Conservation (phyloP, 2,329 filamentous ascomycete genomes). For the Fusarium begoniae region DNA sequence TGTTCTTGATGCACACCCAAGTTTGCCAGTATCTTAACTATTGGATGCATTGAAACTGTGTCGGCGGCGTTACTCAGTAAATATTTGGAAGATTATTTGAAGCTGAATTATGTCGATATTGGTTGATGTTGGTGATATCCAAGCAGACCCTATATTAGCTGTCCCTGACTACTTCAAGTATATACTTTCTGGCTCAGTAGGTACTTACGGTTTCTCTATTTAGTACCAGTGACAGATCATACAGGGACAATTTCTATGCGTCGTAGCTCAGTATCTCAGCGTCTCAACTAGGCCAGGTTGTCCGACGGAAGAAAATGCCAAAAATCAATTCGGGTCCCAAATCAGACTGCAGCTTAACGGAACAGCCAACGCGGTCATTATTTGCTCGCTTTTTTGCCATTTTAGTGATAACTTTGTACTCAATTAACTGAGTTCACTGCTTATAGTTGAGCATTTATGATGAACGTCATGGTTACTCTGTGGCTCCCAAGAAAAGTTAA, state of each 20-base stretch:
- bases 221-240: not conserved
- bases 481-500: not conserved
- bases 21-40: not conserved
- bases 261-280: not conserved
- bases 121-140: not conserved
- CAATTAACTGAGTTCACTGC: not conserved
- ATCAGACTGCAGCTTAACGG: not conserved
- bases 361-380: too few relatives aligned
- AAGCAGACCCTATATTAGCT: too few relatives aligned
- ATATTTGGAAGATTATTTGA: not conserved
- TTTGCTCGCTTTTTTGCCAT: not conserved
- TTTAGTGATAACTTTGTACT: not conserved
- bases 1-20: not conserved
- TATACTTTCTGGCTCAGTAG: not conserved
- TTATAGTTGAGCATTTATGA: not conserved
- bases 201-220: not conserved
- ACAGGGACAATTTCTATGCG: not conserved
- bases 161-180: not conserved
- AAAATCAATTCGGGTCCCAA: not conserved
- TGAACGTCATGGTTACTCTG: not conserved
- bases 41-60: not conserved
- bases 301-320: not conserved
- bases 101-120: not conserved
- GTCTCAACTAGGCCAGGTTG: too few relatives aligned
- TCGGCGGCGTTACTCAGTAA: not conserved